phyloP scores from a whole-genome alignment of 371 early-diverging fungal species.

The Cokeromyces recurvatus region DNA sequence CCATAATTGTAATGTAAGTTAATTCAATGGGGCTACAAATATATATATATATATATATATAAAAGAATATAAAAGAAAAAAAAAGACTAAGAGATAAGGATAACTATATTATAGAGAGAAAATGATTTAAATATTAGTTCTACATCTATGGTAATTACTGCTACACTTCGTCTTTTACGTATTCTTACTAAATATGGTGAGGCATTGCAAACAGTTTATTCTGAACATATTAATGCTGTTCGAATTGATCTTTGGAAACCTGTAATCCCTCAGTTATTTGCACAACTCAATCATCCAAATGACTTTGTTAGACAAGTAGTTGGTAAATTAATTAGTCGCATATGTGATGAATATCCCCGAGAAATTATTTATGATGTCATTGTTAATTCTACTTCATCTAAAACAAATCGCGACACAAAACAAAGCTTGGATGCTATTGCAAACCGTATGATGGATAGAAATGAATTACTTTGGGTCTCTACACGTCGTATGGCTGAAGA shows the following conservation, averaged over 20 bases:
- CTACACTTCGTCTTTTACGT: constrained; percentile 61
- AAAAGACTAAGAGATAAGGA: no score
- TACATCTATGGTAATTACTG: constrained; percentile 48
- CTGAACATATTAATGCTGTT: constrained; percentile 35
- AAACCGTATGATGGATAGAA: constrained; percentile 35
- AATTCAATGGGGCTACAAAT: no score
- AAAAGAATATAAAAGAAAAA: no score
- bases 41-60: no score
- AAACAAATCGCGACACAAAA: constrained; percentile 40
- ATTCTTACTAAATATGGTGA: constrained; percentile 65
- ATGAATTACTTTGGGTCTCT: constrained; percentile 51
- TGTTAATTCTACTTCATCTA: constrained; percentile 54
- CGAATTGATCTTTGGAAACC: constrained; percentile 61
- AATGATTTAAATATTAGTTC: neutral
- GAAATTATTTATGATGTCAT: constrained; percentile 69
- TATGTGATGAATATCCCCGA: constrained; percentile 61
- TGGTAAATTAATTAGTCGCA: constrained; percentile 48
- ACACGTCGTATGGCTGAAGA: constrained; percentile 56
- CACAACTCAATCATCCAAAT: constrained; percentile 65
- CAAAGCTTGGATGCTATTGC: constrained; percentile 39
- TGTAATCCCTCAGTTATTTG: constrained; percentile 79
- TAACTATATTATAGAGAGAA: no score
- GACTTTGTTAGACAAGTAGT: constrained; percentile 49
- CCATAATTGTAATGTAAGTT: no score
- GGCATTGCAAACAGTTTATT: constrained; percentile 38